Conservation (phyloP, 345 rosid species). For the Triadica sebifera region DNA sequence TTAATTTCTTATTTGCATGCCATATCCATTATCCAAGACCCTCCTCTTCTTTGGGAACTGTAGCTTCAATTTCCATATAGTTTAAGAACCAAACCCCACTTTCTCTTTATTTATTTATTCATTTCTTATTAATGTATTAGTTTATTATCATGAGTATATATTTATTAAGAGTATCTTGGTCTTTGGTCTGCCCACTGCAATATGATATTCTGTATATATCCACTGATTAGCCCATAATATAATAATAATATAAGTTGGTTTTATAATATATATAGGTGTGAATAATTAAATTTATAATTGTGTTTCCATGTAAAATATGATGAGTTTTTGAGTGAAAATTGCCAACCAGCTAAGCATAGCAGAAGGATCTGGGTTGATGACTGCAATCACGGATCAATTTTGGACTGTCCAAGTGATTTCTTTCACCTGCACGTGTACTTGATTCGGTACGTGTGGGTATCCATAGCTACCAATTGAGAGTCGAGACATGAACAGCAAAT, state of each 20-base stretch:
- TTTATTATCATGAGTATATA: too few relatives aligned
- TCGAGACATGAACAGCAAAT: conserved; percentile 1
- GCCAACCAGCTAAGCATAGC: neutral
- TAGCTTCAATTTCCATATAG: conserved; percentile 36
- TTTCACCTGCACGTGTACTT: conserved; percentile 35
- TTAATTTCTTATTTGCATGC: conserved; percentile 18
- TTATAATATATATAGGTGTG: neutral
- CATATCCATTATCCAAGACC: conserved; percentile 22
- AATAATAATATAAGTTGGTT: conserved; percentile 14
- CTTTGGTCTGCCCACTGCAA: conserved; percentile 16
- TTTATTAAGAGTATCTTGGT: neutral
- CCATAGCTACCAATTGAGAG: too few relatives aligned
- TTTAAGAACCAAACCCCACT: conserved; percentile 17
- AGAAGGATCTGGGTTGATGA: conserved; percentile 22
- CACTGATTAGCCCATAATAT: neutral
- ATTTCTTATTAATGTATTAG: too few relatives aligned
- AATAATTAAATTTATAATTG: conserved; percentile 28
- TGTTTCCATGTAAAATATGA: conserved; percentile 29
- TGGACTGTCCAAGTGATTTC: conserved; percentile 13
- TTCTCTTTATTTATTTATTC: neutral
- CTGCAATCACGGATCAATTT: conserved; percentile 35
- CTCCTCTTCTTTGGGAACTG: conserved; percentile 43
- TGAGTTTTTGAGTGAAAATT: conserved; percentile 22
- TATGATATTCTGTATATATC: neutral
- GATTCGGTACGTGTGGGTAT: neutral